phyloP scores from a whole-genome alignment of 805 yeast genomes.

The Candida pseudofarinosa region DNA sequence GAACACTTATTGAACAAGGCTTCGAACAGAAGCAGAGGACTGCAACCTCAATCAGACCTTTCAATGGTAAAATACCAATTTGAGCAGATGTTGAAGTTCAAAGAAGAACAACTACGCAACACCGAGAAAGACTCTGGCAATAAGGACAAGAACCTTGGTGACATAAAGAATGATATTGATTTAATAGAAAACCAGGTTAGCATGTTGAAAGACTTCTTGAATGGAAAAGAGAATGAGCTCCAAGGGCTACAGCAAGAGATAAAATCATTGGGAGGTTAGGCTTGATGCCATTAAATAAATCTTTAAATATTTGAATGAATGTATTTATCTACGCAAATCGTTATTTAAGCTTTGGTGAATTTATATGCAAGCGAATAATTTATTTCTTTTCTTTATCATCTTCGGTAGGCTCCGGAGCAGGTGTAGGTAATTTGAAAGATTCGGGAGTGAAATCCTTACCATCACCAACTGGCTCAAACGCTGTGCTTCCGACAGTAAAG shows the following conservation, averaged over 20 bases:
- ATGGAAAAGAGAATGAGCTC: constrained; percentile 59
- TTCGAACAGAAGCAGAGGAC: constrained; percentile 15
- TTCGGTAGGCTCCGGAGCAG: constrained; percentile 63
- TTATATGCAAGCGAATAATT: constrained; percentile 11
- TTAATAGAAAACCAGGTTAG: constrained; percentile 74
- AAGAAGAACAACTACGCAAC: constrained; percentile 51
- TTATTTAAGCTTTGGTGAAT: background rate
- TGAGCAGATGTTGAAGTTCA: constrained; percentile 78
- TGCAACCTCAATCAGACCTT: constrained; percentile 23
- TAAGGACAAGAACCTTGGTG: constrained; percentile 39
- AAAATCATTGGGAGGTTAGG: constrained; percentile 13
- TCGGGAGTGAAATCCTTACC: constrained; percentile 83
- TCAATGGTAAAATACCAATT: constrained; percentile 54
- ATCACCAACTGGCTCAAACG: constrained; percentile 89
- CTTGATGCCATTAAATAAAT: background rate
- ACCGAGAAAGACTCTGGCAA: constrained; percentile 6
- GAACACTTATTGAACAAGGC: constrained; percentile 63
- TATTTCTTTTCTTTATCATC: constrained; percentile 28
- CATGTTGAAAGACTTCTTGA: constrained; percentile 65
- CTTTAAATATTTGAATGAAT: background rate
- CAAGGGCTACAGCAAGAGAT: constrained; percentile 43
- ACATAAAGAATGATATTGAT: constrained; percentile 58
- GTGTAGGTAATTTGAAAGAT: constrained; percentile 75
- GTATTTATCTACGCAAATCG: background rate
- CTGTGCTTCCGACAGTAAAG: constrained; percentile 82